Evolutionary conservation across 1,139 yeast genomes (phyloP), one percentile per base, ranked within the genome.

Genomic region (Meyerozyma elateridarum): DNA sequence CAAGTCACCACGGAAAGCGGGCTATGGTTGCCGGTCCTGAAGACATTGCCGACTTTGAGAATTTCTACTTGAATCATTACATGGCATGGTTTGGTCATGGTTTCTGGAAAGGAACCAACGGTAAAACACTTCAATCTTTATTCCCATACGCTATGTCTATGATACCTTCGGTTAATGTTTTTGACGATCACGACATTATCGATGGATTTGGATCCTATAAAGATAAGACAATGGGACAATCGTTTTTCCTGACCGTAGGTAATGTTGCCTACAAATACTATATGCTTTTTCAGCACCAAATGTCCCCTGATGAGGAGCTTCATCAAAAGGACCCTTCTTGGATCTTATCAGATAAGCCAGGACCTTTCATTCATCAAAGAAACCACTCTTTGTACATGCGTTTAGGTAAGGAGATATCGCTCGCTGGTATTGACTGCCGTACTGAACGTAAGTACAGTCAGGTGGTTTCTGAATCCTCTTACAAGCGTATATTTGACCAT

Each of bases 131-230:
- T 25, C 94, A 85, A 55, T 47, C 72, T 1, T 64, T 79, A 36
- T 80, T 79, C 48, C 94, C 96, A 1, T 54, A 73, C 28, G 84
- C 96, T 5, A 61, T 84, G 67, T 77, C 94, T 1, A 76, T 76
- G 35, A 88, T 91, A 43, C 97, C 98, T 7, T 72, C 81, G 31
- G 68, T 89, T 34, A 89, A 88, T 53, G 76, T 89, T 24, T 88
- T 64, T 59, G 97, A 91, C 55, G 91, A 83, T 52, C 96, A 89
- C 57, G 96, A 88, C 54, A 83, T 89, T 35, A 88, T 91, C 45
- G 98, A 89, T 52, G 98, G 97, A 3, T 91, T 78, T 59, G 98
- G 97, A 2, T 83, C 95, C 2, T 89, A 89, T 56, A 68, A 69
- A 30, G 85, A 85, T 42, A 39, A 57, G 2, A 85, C 95, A 29